These are phyloP conservation scores for Hymenoscyphus linearis DNA, from an alignment of 2,329 filamentous ascomycete species.

Conservation along the genomic window DNA sequence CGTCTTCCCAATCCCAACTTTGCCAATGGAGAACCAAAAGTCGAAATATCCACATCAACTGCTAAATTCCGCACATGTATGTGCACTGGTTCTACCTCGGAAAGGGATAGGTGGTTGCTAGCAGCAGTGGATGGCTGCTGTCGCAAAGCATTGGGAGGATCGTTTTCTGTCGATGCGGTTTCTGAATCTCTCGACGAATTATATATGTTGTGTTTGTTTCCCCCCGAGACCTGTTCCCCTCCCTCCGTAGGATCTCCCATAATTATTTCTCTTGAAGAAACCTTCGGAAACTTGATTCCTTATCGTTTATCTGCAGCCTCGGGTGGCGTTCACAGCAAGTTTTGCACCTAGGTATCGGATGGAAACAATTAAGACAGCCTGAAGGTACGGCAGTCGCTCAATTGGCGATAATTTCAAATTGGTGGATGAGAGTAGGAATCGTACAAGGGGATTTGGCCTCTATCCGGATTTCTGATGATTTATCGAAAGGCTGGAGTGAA, in stretches of 20 bases:
- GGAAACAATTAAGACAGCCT: background rate
- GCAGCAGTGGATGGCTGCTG: slow-evolving; percentile 16
- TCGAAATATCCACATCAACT: slow-evolving; percentile 54
- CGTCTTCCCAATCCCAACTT: slow-evolving; percentile 30
- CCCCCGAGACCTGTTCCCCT: background rate
- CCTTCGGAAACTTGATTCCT: background rate
- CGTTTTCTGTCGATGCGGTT: background rate
- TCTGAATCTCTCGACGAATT: slow-evolving; percentile 5
- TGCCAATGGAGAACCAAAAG: slow-evolving; percentile 44
- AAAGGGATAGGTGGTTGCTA: slow-evolving; percentile 30
- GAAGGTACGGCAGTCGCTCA: background rate
- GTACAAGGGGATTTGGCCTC: background rate
- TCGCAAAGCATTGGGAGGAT: slow-evolving; percentile 1
- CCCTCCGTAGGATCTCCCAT: background rate
- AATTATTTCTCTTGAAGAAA: background rate
- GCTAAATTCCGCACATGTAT: slow-evolving; percentile 49
- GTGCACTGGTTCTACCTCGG: slow-evolving; percentile 50
- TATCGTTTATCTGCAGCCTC: background rate
- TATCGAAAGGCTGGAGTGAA: background rate
- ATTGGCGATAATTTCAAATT: background rate
- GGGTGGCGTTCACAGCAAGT: background rate
- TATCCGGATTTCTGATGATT: background rate
- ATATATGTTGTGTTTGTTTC: background rate
- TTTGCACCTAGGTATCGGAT: background rate
- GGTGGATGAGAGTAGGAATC: background rate